Conservation (phyloP, 768 basidiomycete species). For the Collybiopsis confluens region DNA sequence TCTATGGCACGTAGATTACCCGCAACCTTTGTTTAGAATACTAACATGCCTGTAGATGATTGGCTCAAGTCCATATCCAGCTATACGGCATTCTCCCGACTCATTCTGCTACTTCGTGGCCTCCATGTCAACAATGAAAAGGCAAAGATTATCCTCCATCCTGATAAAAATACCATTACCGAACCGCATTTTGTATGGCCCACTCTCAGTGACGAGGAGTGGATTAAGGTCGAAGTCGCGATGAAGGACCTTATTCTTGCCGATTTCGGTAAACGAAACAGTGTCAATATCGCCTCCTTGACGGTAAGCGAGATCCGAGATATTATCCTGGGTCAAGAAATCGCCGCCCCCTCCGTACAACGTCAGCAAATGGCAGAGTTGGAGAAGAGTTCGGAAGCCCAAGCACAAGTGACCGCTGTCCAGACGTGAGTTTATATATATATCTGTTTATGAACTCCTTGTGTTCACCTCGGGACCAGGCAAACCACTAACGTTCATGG, state of each 20-base stretch:
- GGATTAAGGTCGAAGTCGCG: slow-evolving; percentile 99
- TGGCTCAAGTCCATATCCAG: slow-evolving; percentile 99
- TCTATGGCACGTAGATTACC: slow-evolving; percentile 60
- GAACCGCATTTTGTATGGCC: slow-evolving; percentile 99
- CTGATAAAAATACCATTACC: slow-evolving; percentile 95
- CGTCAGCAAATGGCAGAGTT: slow-evolving; percentile 99
- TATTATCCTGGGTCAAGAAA: slow-evolving; percentile 98
- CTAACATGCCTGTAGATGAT: slow-evolving; percentile 57
- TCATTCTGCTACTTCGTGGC: slow-evolving; percentile 94
- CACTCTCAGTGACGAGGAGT: slow-evolving; percentile 86
- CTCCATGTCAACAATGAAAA: slow-evolving; percentile 99
- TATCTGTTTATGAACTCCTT: not conserved
- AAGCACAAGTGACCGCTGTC: slow-evolving; percentile 90
- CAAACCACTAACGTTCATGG: slow-evolving; percentile 98
- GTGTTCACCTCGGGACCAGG: slow-evolving; percentile 25
- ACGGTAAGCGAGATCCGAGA: slow-evolving; percentile 97
- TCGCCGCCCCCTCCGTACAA: slow-evolving; percentile 91
- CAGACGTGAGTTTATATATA: slow-evolving; percentile 60
- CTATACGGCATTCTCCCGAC: slow-evolving; percentile 97
- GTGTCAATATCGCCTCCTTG: slow-evolving; percentile 96
- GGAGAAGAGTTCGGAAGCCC: slow-evolving; percentile 94
- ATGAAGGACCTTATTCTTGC: slow-evolving; percentile 96
- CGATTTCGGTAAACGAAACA: slow-evolving; percentile 99
- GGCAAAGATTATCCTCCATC: slow-evolving; percentile 96
- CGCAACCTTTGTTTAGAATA: not conserved